Conservation (phyloP, 805 yeast species). For the Yarrowia sp. region DNA sequence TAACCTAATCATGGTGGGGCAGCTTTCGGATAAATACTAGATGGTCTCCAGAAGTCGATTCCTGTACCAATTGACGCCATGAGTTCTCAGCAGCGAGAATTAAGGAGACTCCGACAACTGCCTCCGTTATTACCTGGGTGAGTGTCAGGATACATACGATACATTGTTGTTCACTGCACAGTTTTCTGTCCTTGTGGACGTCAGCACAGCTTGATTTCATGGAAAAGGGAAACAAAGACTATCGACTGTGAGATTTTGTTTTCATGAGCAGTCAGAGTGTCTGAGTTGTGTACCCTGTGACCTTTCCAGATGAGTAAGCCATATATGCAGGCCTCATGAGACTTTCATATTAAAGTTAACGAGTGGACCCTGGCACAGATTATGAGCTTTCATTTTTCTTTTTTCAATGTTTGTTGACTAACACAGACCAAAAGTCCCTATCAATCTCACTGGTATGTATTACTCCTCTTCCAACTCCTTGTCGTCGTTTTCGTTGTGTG, state of each 20-base stretch:
- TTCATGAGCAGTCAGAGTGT: neutral
- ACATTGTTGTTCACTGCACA: no score
- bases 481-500: neutral
- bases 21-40: neutral
- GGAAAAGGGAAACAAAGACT: no score
- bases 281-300: neutral
- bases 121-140: slow-evolving; percentile 4
- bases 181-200: no score
- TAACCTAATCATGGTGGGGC: slow-evolving; percentile 5
- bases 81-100: neutral
- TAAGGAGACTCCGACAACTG: neutral
- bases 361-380: neutral
- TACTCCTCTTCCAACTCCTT: neutral
- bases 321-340: neutral
- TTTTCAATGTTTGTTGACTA: neutral
- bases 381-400: neutral
- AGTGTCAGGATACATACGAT: neutral
- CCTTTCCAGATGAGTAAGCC: neutral
- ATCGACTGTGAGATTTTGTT: no score
- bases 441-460: neutral
- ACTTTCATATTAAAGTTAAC: neutral
- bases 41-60: neutral
- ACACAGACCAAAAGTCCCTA: neutral
- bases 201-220: no score
- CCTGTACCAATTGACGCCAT: neutral